Evolutionary conservation across 2,329 filamentous ascomycete species (phyloP).

Genomic region (Fusarium denticulatum): DNA sequence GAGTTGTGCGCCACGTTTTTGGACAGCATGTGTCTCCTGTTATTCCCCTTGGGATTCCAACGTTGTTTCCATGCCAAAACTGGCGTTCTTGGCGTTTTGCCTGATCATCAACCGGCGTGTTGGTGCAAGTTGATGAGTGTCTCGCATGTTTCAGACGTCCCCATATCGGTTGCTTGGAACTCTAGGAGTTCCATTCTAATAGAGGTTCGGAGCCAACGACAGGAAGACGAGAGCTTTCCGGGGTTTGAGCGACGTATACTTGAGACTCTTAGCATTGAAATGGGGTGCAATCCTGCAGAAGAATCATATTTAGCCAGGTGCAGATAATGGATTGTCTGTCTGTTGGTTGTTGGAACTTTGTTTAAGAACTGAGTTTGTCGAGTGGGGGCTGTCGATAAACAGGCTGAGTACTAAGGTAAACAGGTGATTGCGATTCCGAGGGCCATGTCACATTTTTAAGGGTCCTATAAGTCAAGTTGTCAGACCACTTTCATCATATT

Average conservation of each 20-base stretch:
- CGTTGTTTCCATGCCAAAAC: neutral
- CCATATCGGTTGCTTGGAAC: neutral
- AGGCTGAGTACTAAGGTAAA: neutral
- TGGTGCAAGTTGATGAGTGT: conserved; percentile 6
- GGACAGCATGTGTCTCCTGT: neutral
- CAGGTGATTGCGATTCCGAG: neutral
- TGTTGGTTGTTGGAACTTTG: neutral
- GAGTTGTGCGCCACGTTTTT: neutral
- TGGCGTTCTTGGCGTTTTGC: neutral
- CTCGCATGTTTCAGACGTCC: conserved; percentile 12
- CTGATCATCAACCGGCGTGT: neutral
- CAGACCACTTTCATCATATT: neutral
- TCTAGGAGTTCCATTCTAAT: neutral
- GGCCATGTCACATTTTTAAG: neutral
- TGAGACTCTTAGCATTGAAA: too few species aligned
- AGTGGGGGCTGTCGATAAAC: neutral
- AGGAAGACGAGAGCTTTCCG: neutral
- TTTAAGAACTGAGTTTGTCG: neutral
- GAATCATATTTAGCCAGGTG: neutral
- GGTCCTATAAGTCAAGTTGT: neutral
- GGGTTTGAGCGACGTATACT: neutral
- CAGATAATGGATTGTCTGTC: neutral
- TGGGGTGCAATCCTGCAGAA: neutral
- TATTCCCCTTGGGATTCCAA: neutral
- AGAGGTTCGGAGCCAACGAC: neutral